A percentile compares a stretch with the other conserved stretches of the same genome.
These are phyloP conservation scores for Plasmodium chabaudi DNA, from an alignment of 169 alveolate species.

Conservation along the genomic window DNA sequence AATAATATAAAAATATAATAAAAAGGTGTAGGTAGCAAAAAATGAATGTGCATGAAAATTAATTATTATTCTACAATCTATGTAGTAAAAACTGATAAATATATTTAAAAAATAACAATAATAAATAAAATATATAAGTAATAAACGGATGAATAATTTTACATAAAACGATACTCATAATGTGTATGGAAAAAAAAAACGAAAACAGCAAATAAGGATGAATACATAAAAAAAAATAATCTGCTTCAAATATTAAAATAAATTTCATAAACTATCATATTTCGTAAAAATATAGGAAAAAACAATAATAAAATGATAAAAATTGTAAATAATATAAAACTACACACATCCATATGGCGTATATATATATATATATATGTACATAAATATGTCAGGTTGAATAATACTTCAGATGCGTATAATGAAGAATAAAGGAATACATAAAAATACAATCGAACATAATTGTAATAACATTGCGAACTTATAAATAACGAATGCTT, in stretches of 20 bases:
- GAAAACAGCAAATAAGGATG: background rate
- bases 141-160: background rate
- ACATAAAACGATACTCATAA: background rate
- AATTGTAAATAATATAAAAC: background rate
- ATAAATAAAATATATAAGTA: background rate
- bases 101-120: background rate
- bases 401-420: no score
- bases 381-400: background rate
- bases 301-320: constrained; percentile 9
- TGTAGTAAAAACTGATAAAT: constrained; percentile 1
- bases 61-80: background rate
- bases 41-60: background rate
- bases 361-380: constrained; percentile 4
- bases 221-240: background rate
- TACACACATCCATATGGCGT: background rate
- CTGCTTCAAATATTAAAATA: background rate
- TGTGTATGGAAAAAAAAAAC: constrained; percentile 1
- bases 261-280: background rate
- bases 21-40: background rate
- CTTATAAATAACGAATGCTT: background rate
- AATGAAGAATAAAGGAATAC: no score
- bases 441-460: no score
- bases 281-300: background rate
- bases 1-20: background rate
- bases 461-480: no score